phyloP scores from a whole-genome alignment of 2,329 filamentous ascomycete species.

The Fonsecaea monophora region DNA sequence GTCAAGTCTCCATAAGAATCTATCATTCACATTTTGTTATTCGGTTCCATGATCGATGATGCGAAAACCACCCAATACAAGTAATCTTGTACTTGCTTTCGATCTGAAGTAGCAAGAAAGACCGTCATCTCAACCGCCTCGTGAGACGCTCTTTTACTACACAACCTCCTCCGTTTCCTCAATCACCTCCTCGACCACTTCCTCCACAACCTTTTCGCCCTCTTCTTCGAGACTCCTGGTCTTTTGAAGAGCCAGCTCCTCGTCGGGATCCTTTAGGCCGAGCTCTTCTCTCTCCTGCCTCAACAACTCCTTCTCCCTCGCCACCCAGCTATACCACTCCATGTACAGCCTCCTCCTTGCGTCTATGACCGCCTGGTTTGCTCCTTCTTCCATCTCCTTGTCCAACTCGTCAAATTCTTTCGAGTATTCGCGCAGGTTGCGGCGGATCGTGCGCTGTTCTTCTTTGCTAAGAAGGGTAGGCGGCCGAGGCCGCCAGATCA shows the following conservation, averaged over 20 bases:
- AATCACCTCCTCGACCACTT: constrained; percentile 83
- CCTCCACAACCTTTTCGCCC: constrained; percentile 76
- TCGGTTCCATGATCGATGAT: not conserved
- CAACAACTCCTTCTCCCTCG: constrained; percentile 73
- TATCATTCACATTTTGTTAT: not conserved
- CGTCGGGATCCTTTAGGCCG: constrained; percentile 71
- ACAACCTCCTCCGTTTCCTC: constrained; percentile 82
- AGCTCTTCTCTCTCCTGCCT: constrained; percentile 72
- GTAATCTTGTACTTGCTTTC: not conserved
- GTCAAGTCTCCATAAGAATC: not conserved
- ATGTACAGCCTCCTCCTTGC: constrained; percentile 79
- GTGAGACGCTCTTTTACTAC: constrained; percentile 13
- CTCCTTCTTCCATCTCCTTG: constrained; percentile 87
- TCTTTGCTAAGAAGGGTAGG: constrained; percentile 91
- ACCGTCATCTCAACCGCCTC: not conserved
- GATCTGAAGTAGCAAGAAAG: not conserved
- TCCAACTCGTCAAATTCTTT: constrained; percentile 95
- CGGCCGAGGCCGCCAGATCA: constrained; percentile 90
- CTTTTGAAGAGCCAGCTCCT: constrained; percentile 59
- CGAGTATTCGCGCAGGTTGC: constrained; percentile 97
- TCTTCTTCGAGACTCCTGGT: constrained; percentile 60
- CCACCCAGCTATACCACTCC: constrained; percentile 89
- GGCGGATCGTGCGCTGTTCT: constrained; percentile 96
- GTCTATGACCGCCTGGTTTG: constrained; percentile 93
- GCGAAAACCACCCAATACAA: not conserved